Evolutionary conservation across 1,139 yeast species (phyloP), one percentile per base, ranked within the genome.

Genomic region (Diutina ranongensis): DNA sequence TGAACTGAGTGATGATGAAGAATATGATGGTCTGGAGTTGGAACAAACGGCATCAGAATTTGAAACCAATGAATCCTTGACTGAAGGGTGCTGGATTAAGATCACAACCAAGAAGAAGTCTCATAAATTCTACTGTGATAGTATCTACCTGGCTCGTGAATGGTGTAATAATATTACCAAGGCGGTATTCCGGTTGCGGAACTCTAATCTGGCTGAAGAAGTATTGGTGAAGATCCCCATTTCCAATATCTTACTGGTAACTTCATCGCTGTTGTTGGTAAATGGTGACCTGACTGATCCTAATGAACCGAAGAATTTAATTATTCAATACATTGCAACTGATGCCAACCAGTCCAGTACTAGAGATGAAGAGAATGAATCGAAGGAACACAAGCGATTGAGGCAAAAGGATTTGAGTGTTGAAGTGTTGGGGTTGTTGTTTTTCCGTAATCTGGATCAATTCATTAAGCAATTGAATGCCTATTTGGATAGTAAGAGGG

Each of bases 81-180:
- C 32, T 2, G 42, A 38, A 25, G 65, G 70, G 0, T 71, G 67
- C 2, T 76, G 81, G 79, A 71, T 83, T 51, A 68, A 69, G 47
- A 60, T 83, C 28, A 61, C 72, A 2, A 79, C 92, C 1, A 78
- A 73, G 46, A 69, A 71, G 40, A 76, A 78, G 51, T 72, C 76
- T 0, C 82, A 82, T 58, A 69, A 70, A 44, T 83, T 89, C 54
- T 74, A 74, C 50, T 83, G 95, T 1, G 97, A 88, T 55, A 80
- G 83, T 38, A 64, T 76, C 19, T 77, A 72, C 50, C 68, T 81
- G 5, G 97, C 97, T 0, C 71, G 83, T 48, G 76, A 79, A 38
- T 89, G 97, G 97, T 82, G 78, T 45, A 80, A 80, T 49, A 67
- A 75, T 16, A 63, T 89, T 45, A 84, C 85, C 51, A 85, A 84